Evolutionary conservation across 2,329 filamentous ascomycete species (phyloP), one percentile per base, ranked within the genome.

Genomic region (Fusarium avenaceum): DNA sequence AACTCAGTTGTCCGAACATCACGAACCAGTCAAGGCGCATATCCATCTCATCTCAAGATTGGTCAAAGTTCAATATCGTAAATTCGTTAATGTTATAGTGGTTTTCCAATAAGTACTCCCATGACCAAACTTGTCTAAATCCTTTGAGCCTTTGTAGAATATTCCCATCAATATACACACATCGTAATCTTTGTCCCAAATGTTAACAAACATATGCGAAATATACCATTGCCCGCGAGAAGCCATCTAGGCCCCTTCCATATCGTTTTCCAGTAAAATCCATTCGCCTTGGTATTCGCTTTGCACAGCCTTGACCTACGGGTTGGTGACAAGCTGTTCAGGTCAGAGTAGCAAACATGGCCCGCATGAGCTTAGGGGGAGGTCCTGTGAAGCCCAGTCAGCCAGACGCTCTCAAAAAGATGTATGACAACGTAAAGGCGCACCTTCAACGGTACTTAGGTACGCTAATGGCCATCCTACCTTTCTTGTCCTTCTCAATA

Each of bases 401-500:
- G 78, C 74, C 71, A 59, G 63, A 66, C 57, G 59, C 54, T 68
- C 68, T 57, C 45, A 64, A 57, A 24, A 53, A 50, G 33, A 52
- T 42, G 63, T 54, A 56, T 52, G 53, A 70, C 48, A 64, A 70
- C 69, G 73, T 44, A 65, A 73, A 74, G 73, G 78, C 84, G 78
- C 81, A 85, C 83, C 82, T 85, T 84, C 81, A 86, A 80, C 83
- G 87, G 80, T 89, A 86, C 82, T 89, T 89, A 76, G 91, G 92
- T 80, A 92, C 87, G 83, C 91, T 92, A 83, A 94, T 89, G 84
- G 90, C 88, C 89, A 96, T 90, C 92, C 90, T 96, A 96, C 94
- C 94, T 94, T 92, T 96, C 85, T 91, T 91, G 82, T 97, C 93
- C 85, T 92, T 93, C 82, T 93, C 92, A 74, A 97, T 89, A 72